These are phyloP conservation scores for Russula ochroleuca DNA, from an alignment of 768 basidiomycete species.

Conservation along the genomic window DNA sequence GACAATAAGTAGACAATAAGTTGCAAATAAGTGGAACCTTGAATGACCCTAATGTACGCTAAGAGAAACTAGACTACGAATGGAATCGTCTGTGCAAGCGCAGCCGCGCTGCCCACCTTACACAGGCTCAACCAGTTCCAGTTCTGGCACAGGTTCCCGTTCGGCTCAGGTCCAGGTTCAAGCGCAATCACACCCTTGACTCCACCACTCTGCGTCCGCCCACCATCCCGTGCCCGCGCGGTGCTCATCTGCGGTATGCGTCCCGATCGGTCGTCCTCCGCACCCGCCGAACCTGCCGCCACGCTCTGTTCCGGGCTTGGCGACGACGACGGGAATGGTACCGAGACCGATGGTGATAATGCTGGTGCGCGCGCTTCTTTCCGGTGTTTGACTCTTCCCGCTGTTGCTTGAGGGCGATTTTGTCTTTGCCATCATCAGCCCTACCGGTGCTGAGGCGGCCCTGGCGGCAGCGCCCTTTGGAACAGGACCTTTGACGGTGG, in stretches of 20 bases:
- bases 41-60: too few relatives aligned
- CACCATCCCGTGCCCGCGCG: slow-evolving; percentile 70
- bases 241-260: slow-evolving; percentile 60
- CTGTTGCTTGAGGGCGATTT: slow-evolving; percentile 27
- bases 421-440: slow-evolving; percentile 21
- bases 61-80: too few relatives aligned
- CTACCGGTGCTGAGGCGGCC: not conserved
- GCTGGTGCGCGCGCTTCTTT: slow-evolving; percentile 34
- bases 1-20: too few relatives aligned
- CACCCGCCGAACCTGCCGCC: not conserved
- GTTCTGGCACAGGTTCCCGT: not conserved
- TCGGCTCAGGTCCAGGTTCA: not conserved
- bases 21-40: too few relatives aligned
- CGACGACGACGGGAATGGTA: slow-evolving; percentile 24
- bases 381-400: slow-evolving; percentile 39
- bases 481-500: slow-evolving; percentile 5
- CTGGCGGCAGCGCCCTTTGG: not conserved
- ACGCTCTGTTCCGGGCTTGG: not conserved
- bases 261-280: slow-evolving; percentile 3
- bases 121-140: slow-evolving; percentile 8
- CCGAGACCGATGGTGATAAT: not conserved
- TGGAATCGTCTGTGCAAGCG: too few relatives aligned
- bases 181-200: slow-evolving; percentile 62
- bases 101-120: too few relatives aligned
- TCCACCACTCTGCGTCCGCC: slow-evolving; percentile 82